These are phyloP conservation scores for Sugiyamaella americana DNA, from an alignment of 805 yeast species.

Conservation along the genomic window DNA sequence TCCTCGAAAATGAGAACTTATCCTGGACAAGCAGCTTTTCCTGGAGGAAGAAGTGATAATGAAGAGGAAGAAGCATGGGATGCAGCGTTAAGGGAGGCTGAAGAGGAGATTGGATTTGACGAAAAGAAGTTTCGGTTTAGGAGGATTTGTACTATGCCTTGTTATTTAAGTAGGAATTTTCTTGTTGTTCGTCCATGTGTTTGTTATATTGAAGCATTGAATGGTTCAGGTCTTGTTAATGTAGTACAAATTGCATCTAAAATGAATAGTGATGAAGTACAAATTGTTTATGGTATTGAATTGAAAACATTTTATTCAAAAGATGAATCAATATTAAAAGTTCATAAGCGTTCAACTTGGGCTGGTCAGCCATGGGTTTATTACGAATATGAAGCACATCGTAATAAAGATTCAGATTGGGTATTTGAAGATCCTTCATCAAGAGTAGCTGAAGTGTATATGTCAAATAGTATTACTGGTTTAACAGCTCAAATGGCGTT, in stretches of 20 bases:
- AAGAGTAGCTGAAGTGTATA: conserved; percentile 4
- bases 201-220: conserved; percentile 34
- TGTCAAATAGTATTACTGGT: conserved; percentile 10
- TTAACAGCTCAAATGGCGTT: conserved; percentile 20
- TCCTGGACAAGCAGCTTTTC: conserved; percentile 78
- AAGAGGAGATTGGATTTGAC: conserved; percentile 72
- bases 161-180: conserved; percentile 67
- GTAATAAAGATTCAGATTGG: conserved; percentile 9
- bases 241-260: conserved; percentile 11
- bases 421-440: conserved; percentile 10
- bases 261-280: conserved; percentile 16
- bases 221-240: background rate
- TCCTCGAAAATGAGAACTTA: conserved; percentile 59
- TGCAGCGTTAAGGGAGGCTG: conserved; percentile 68
- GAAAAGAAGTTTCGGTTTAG: conserved; percentile 49
- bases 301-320: conserved; percentile 5
- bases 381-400: conserved; percentile 10
- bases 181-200: conserved; percentile 68
- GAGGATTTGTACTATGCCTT: conserved; percentile 53
- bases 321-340: conserved; percentile 4
- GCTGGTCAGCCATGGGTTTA: conserved; percentile 12
- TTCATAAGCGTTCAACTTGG: conserved; percentile 3
- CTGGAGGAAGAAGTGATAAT: conserved; percentile 76
- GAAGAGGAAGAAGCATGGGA: conserved; percentile 37
- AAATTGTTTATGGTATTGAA: conserved; percentile 12